These are phyloP conservation scores for Prinsepia uniflora DNA, from an alignment of 306 rosid species.

Conservation along the genomic window DNA sequence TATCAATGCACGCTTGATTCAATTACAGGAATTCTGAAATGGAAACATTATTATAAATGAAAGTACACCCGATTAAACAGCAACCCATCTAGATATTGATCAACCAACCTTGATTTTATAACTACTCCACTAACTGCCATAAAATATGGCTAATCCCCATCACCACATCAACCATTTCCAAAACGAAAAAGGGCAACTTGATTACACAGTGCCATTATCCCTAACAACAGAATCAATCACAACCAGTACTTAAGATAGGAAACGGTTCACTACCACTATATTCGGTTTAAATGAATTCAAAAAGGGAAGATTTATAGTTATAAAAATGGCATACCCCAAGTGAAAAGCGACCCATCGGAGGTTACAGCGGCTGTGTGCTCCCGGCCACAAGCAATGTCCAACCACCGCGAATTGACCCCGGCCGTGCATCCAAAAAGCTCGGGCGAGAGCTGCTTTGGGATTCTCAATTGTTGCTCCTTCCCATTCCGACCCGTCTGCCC, in stretches of 20 bases:
- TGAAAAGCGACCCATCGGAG: conserved; percentile 78
- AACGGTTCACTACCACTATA: neutral
- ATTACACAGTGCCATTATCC: too few relatives aligned
- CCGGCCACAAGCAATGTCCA: conserved; percentile 89
- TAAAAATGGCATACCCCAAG: conserved; percentile 64
- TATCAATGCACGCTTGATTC: too few relatives aligned
- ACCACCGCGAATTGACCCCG: conserved; percentile 67
- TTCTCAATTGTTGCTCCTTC: conserved; percentile 64
- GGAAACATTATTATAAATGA: too few relatives aligned
- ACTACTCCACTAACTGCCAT: too few relatives aligned
- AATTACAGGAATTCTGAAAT: too few relatives aligned
- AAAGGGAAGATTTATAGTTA: neutral
- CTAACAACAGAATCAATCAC: too few relatives aligned
- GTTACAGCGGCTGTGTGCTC: conserved; percentile 93
- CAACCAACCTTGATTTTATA: too few relatives aligned
- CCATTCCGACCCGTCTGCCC: conserved; percentile 90
- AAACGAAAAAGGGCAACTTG: neutral
- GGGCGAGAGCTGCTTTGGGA: conserved; percentile 74
- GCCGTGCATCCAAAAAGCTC: conserved; percentile 78
- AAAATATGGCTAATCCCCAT: too few relatives aligned
- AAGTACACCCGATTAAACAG: too few relatives aligned
- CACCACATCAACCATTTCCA: neutral
- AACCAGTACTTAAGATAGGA: neutral
- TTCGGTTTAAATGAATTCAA: conserved; percentile 8
- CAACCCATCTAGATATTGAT: too few relatives aligned